Evolutionary conservation across 805 yeast species (phyloP), one percentile per base, ranked within the genome.

Genomic region (Starmerella ratchasimensis): DNA sequence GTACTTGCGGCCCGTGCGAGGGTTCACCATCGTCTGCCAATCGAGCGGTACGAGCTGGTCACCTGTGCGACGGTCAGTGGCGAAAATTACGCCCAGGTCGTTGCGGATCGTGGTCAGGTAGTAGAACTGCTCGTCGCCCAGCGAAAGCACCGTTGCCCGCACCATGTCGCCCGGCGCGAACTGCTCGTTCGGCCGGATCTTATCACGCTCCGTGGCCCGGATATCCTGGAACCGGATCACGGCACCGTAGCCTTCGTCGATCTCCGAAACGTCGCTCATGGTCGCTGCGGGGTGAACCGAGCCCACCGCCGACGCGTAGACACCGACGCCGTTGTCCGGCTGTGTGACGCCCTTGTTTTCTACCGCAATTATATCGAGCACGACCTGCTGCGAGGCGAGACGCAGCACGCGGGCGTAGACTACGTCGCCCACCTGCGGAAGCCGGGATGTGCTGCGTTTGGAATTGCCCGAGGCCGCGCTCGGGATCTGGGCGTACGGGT

Each of bases 81-180:
- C 96, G 57, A 86, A 80, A 1, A 90, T 76, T 3, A 90, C 98
- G 3, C 99, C 99, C 28, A 88, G 62, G 52, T 88, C 94, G 56
- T 88, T 83, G 45, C 77, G 66, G 2, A 95, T 93, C 0, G 98
- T 90, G 5, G 83, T 71, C 45, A 90, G 63, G 56, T 86, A 90
- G 55, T 86, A 90, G 55, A 82, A 81, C 15, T 79, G 68, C 7
- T 97, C 97, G 58, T 90, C 98, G 38, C 99, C 99, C 24, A 90
- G 62, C 0, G 94, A 81, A 21, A 74, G 51, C 7, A 86, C 76
- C 47, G 68, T 64, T 0, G 94, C 95, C 44, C 94, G 67, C 2
- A 90, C 80, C 36, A 90, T 72, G 58, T 90, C 99, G 13, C 96
- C 96, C 0, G 97, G 97, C 48, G 71, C 71, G 60, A 76, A 90